Evolutionary conservation across 352 stramenopile species (phyloP), one percentile per base, ranked within the genome.

Genomic region (Globisporangium radiosum): DNA sequence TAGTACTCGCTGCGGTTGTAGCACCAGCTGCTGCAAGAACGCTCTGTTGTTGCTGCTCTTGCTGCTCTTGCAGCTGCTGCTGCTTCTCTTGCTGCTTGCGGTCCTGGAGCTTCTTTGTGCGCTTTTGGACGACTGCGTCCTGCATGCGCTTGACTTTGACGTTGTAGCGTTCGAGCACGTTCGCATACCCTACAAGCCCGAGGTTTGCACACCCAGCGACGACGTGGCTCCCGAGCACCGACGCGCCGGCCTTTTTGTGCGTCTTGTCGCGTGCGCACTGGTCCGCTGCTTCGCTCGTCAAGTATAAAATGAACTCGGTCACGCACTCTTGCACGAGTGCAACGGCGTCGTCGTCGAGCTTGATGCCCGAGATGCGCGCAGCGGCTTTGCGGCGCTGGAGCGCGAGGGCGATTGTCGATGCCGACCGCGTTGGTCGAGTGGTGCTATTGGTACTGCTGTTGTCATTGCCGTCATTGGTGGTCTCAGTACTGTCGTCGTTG

Each of bases 321-420:
- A 86, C 81, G 25, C 85, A 94, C 59, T 94, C 85, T 57, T 94
- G 85, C 77, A 94, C 88, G 40, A 92, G 79, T 54, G 71, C 69
- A 19, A 84, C 72, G 2, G 85, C 85, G 33, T 87, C 79, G n/a
- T 91, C 85, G 54, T 85, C 86, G 36, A 94, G 86, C 53, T 82
- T 88, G 59, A 92, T 70, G 25, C 25, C 25, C 25, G 25, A 33
- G 7, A 13, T 13, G 40, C 7, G 40, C 40, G 40, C 40, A 44
- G 40, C 40, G 3, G 40, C 40, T 13, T 33, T 33, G n/a, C 51
- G 43, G 11, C 58, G 53, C 56, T 62, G 56, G 14, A 56, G 38
- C 17, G 39, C 43, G n/a, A 48, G 17, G 8, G 39, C 52, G 9
- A 48, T 38, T 17, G 45, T 17, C 15, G 45, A 50, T n/a, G 45